A percentile compares a stretch with the other conserved stretches of the same genome.
These are phyloP conservation scores for Beverwykella pulmonaria DNA, from an alignment of 495 filamentous ascomycete genomes.

Conservation along the genomic window DNA sequence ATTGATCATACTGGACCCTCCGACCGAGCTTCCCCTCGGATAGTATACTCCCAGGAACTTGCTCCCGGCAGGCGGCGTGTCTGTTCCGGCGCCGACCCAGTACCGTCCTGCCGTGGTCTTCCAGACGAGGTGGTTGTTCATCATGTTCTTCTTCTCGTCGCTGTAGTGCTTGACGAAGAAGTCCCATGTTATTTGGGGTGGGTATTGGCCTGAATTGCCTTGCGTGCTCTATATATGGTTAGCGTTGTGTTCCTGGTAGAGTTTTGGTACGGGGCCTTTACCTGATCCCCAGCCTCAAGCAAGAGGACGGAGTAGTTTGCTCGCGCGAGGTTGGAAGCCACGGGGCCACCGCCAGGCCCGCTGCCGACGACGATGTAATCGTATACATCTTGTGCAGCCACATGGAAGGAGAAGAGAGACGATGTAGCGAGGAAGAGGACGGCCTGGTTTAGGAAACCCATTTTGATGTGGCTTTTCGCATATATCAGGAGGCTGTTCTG, in stretches of 20 bases:
- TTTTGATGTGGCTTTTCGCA: neutral
- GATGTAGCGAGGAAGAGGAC: conserved; percentile 7
- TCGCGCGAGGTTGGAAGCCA: conserved; percentile 35
- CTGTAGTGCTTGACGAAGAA: conserved; percentile 41
- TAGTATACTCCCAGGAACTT: conserved; percentile 53
- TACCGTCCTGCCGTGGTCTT: conserved; percentile 29
- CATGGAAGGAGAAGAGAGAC: neutral
- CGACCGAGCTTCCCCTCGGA: conserved; percentile 53
- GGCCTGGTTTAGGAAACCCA: conserved; percentile 16
- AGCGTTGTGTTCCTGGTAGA: too few relatives aligned
- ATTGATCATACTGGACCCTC: conserved; percentile 57
- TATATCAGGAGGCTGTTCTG: neutral
- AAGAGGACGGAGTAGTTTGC: conserved; percentile 37
- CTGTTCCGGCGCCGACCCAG: conserved; percentile 33
- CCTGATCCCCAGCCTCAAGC: conserved; percentile 37
- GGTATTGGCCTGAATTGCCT: conserved; percentile 20
- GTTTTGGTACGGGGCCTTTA: too few relatives aligned
- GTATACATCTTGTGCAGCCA: conserved; percentile 24
- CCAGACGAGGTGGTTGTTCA: conserved; percentile 46
- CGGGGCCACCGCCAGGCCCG: conserved; percentile 37
- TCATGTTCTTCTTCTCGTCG: conserved; percentile 36
- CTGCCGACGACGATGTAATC: conserved; percentile 42
- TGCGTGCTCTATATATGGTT: conserved; percentile 9
- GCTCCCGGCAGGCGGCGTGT: conserved; percentile 51
- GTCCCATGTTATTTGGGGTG: conserved; percentile 34